Evolutionary conservation across 768 basidiomycete species (phyloP), one percentile per base, ranked within the genome.

Genomic region (Boletus rubropictus): DNA sequence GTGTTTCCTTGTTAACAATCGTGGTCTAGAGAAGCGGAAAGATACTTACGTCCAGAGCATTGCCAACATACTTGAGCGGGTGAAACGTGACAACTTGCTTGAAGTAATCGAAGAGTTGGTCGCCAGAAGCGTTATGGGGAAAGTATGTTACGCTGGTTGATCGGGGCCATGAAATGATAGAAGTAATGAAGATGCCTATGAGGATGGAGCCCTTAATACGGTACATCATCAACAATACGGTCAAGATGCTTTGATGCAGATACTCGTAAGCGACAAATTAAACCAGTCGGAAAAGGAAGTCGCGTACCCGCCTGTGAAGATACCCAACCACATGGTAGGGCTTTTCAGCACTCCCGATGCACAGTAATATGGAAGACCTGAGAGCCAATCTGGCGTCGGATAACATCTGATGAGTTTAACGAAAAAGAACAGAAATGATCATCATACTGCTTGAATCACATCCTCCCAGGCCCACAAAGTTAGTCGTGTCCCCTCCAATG

Each of bases 111-210:
- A 90, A 93, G 36, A 84, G 71, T 25, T 73, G 75, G 57, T 93
- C 78, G 7, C 90, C 90, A 4, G 74, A 58, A 0, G 55, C 54
- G 6, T 79, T 86, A 56, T 91, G 72, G 2, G 90, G 89, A 72
- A 93, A 93, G 57, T 77, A 82, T 11, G 89, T 91, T 57, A 93
- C 82, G 7, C 79, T 28, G 0, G 89, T 89, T 0, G 79, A 74
- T n/a, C 90, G 81, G 0, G 89, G 88, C 90, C 90, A 93, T 0
- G 86, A 90, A 56, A 90, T 80, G 65, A 91, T 76, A 20, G 88
- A 81, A n/a, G 84, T 85, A 49, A 91, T 67, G 71, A 90, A 74
- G 58, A 93, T 90, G 38, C 89, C 89, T 48, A 84, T 81, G 39
- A 86, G 80, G 63, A 89, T 86, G 9, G 87, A 84, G 27, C 88